Conservation (phyloP, 495 filamentous ascomycete species). For the Pyronema domesticum region DNA sequence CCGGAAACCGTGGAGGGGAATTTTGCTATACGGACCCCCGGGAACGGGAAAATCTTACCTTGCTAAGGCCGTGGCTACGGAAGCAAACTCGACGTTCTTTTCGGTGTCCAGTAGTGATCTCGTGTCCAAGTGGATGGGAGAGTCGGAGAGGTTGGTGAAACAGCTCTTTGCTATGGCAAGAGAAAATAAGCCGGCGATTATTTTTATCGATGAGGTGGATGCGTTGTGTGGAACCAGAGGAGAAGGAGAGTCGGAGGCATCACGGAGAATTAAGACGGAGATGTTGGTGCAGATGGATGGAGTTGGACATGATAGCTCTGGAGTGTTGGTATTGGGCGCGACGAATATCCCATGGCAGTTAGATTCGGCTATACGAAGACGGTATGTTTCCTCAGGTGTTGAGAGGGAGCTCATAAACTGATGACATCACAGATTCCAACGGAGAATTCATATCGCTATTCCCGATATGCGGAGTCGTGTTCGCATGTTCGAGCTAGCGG, state of each 20-base stretch:
- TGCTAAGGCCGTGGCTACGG: constrained; percentile 92
- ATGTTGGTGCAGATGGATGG: constrained; percentile 98
- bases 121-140: constrained; percentile 99
- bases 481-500: constrained; percentile 90
- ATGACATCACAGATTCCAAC: constrained; percentile 44
- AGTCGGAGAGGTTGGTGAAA: constrained; percentile 95
- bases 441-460: constrained; percentile 83
- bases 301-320: constrained; percentile 83
- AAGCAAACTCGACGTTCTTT: constrained; percentile 99
- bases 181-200: constrained; percentile 95
- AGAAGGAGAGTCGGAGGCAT: constrained; percentile 95
- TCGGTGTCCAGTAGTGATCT: constrained; percentile 91
- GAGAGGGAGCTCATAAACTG: not conserved
- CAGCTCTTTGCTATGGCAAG: constrained; percentile 95
- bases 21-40: constrained; percentile 86
- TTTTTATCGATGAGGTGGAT: constrained; percentile 99
- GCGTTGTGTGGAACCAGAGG: constrained; percentile 89
- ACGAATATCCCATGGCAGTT: constrained; percentile 99
- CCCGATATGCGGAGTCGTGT: constrained; percentile 77
- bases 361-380: constrained; percentile 89
- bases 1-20: constrained; percentile 94
- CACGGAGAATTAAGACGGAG: constrained; percentile 93
- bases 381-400: constrained; percentile 24
- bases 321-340: constrained; percentile 85
- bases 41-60: constrained; percentile 95